Base-by-base conservation (phyloP, 306 rosid species). In the Acacia crassicarpa region DNA sequence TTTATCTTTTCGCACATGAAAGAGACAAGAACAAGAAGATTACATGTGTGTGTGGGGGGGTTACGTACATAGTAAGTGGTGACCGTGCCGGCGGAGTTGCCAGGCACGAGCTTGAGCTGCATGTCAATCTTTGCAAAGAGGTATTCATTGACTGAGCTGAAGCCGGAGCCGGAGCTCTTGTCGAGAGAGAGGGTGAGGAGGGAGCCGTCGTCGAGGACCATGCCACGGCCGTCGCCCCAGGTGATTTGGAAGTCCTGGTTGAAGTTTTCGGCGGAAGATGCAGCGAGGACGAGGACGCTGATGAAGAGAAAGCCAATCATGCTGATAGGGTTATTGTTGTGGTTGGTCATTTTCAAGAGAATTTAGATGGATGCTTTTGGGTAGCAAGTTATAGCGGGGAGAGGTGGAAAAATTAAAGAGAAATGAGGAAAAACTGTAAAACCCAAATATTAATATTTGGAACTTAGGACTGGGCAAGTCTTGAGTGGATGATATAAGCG, bases 221-320 rank as follows among this genome's bases (percentile, higher is more conserved):
- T 80, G 66, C 84, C 90, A 72, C 93, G 95, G 41, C 85, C 88
- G n/a, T 91, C 84, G 73, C 93, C 95, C 93, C 93, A 91, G 8
- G 89, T 86, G 43, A 91, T 68, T 30, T 86, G 87, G 67, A 91
- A 88, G 45, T 89, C 87, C 58, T 89, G 78, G 84, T 88, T 59
- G 33, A 91, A 86, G 83, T 91, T 82, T 8, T 84, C 85, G 89
- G 46, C 85, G 8, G 81, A 74, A 3, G 35, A 32, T 1, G 86
- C 75, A 11, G 67, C 86, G 22, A 67, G 45, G 35, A 76, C 68
- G 44, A 48, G 43, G 30, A 43, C 13, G 66, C 43, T 22, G 33
- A 84, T 10, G 71, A 78, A 71, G 53, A 84, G 20, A 71, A 78
- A 75, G 48, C 54, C 41, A 73, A 58, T 61, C 3, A 27, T 0